These are phyloP conservation scores for Pistacia integerrima DNA, from an alignment of 345 rosid genomes.

Conservation along the genomic window DNA sequence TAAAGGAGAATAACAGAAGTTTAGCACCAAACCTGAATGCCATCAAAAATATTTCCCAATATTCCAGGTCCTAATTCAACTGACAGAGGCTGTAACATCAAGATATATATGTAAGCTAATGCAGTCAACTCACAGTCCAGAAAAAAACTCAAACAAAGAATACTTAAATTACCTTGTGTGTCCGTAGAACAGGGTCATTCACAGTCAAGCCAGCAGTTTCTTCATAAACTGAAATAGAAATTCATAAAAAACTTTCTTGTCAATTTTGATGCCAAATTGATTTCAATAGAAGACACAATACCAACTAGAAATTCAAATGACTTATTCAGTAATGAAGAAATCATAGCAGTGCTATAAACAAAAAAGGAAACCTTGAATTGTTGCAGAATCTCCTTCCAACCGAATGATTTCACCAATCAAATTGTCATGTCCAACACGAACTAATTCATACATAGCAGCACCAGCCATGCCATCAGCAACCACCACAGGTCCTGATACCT, in stretches of 20 bases:
- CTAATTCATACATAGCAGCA: conserved; percentile 99
- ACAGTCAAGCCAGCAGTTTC: conserved; percentile 96
- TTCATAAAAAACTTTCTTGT: conserved; percentile 3
- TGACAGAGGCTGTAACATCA: conserved; percentile 81
- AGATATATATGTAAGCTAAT: conserved; percentile 19
- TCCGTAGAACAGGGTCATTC: conserved; percentile 92
- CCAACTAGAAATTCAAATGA: neutral
- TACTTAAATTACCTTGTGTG: conserved; percentile 64
- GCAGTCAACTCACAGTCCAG: neutral
- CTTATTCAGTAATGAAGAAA: neutral
- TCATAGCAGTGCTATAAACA: neutral
- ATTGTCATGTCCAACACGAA: conserved; percentile 97
- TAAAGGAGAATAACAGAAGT: conserved; percentile 1
- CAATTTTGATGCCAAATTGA: conserved; percentile 6
- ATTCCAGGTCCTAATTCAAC: conserved; percentile 99
- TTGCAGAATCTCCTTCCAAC: conserved; percentile 98
- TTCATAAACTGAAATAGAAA: conserved; percentile 69
- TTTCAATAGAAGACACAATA: neutral
- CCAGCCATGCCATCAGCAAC: conserved; percentile 99
- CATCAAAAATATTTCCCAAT: conserved; percentile 96
- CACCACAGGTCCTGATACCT: conserved; percentile 99
- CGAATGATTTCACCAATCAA: conserved; percentile 97
- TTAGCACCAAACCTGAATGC: conserved; percentile 76
- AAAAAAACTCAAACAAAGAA: neutral
- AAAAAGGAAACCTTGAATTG: conserved; percentile 77